Percentiles rank a stretch among this genome's conserved stretches.
These are phyloP conservation scores for Trichosporon sp. DNA, from an alignment of 1,284 basidiomycete genomes.

Conservation along the genomic window DNA sequence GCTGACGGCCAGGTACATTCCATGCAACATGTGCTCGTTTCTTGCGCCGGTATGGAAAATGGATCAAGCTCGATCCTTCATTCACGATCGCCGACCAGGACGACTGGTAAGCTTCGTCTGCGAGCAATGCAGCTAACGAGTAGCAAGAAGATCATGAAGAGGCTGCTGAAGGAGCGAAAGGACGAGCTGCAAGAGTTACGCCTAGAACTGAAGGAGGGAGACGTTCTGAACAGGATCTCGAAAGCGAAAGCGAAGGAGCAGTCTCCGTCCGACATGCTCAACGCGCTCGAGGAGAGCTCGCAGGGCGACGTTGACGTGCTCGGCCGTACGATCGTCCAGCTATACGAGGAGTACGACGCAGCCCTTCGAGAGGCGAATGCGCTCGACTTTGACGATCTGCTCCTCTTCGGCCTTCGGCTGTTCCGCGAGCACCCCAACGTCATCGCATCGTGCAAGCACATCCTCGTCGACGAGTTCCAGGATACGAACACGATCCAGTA, in stretches of 20 bases:
- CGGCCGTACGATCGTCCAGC: constrained; percentile 49
- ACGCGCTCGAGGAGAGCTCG: constrained; percentile 23
- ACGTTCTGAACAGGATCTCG: constrained; percentile 69
- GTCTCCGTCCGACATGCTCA: constrained; percentile 61
- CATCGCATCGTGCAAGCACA: constrained; percentile 69
- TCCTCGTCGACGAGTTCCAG: constrained; percentile 91
- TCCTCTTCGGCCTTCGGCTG: constrained; percentile 74
- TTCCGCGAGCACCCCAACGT: constrained; percentile 65
- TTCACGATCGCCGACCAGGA: constrained; percentile 83
- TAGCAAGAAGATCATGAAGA: constrained; percentile 73
- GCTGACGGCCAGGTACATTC: constrained; percentile 69
- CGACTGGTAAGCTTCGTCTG: constrained; percentile 65
- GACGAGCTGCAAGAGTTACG: constrained; percentile 60
- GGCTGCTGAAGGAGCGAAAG: constrained; percentile 65
- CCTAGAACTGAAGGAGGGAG: constrained; percentile 66
- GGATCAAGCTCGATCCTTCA: constrained; percentile 69
- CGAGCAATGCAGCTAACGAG: not conserved
- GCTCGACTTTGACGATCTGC: constrained; percentile 87
- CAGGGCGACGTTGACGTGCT: not conserved
- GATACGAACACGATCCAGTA: constrained; percentile 89
- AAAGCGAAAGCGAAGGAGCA: constrained; percentile 76
- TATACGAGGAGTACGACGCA: constrained; percentile 73
- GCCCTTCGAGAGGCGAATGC: constrained; percentile 68
- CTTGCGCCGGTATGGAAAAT: constrained; percentile 67
- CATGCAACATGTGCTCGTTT: constrained; percentile 75